phyloP scores from a whole-genome alignment of 345 rosid species.

The Excoecaria agallocha region DNA sequence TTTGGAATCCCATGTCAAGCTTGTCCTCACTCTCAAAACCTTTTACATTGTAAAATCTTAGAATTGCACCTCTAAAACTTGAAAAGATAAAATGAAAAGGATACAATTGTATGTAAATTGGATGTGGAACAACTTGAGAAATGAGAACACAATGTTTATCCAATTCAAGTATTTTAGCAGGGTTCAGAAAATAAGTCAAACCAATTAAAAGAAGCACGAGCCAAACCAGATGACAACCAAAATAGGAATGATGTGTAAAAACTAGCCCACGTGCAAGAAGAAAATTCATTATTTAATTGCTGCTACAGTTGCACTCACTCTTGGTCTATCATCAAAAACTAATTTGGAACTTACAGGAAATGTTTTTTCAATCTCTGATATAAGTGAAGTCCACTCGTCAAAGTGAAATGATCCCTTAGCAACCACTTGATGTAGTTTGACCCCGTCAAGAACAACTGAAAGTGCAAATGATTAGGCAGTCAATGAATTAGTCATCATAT shows the following conservation, averaged over 20 bases:
- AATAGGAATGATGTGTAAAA: background rate
- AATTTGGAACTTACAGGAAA: constrained; percentile 41
- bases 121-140: background rate
- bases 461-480: constrained; percentile 12
- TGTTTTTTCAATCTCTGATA: constrained; percentile 46
- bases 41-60: background rate
- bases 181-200: background rate
- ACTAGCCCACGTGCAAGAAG: background rate
- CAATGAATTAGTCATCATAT: background rate
- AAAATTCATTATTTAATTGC: background rate
- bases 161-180: background rate
- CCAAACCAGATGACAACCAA: background rate
- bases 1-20: background rate
- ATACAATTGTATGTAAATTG: background rate
- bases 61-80: background rate
- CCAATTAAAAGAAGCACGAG: background rate
- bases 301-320: background rate
- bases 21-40: background rate
- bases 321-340: background rate
- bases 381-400: constrained; percentile 65
- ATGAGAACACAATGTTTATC: background rate
- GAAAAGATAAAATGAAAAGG: background rate
- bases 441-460: constrained; percentile 41
- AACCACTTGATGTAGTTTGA: constrained; percentile 35
- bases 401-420: constrained; percentile 47